Conservation (phyloP, 108 stramenopile species). For the Cyclotella baltica region DNA sequence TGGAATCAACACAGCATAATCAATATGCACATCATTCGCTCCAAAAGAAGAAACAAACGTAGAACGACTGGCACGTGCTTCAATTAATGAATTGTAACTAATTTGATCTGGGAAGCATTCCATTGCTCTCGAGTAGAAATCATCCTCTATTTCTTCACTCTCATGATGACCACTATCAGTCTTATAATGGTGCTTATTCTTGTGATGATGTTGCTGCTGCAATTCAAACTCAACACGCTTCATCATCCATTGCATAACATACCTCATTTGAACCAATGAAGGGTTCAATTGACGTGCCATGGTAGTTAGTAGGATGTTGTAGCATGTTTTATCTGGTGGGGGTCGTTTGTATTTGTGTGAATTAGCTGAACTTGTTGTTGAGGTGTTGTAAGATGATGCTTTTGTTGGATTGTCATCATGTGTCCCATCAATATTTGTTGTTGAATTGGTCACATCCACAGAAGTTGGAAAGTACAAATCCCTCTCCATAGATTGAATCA, state of each 20-base stretch:
- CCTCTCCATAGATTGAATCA: conserved; percentile 53
- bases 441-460: too few relatives aligned
- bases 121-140: conserved; percentile 21
- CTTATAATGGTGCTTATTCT: background rate
- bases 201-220: conserved; percentile 13
- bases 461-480: conserved; percentile 33
- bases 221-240: conserved; percentile 45
- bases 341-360: conserved; percentile 15
- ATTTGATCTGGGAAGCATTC: conserved; percentile 39
- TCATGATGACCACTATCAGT: too few relatives aligned
- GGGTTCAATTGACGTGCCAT: conserved; percentile 50
- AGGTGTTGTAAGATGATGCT: too few relatives aligned
- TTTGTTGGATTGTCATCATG: background rate
- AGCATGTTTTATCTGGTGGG: conserved; percentile 43
- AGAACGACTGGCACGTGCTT: conserved; percentile 48
- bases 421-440: too few relatives aligned
- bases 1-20: background rate
- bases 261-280: conserved; percentile 49
- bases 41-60: conserved; percentile 33
- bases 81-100: conserved; percentile 53
- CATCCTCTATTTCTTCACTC: background rate
- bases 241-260: conserved; percentile 48
- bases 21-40: background rate
- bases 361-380: background rate
- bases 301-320: conserved; percentile 43